Evolutionary conservation across 2,329 filamentous ascomycete species (phyloP), one percentile per base, ranked within the genome.

Genomic region (Juglanconis sp.): DNA sequence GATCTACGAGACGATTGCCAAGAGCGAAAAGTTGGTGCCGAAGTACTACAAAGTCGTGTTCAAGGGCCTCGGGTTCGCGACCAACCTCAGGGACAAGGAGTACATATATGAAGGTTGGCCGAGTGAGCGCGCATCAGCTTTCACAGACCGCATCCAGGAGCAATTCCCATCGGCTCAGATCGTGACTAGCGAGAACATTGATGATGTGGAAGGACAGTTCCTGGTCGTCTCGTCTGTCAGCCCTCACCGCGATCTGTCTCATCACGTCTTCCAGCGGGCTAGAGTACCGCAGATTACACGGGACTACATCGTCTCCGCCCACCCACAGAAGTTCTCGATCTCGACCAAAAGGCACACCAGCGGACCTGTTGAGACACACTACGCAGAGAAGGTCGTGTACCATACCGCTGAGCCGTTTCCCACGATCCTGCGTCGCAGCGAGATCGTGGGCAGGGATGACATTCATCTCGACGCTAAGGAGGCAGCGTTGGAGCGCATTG

Each of bases 1-100:
- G 54, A 92, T 98, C 31, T 93, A 97, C 72, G 95, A 98, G 72
- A 88, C 84, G 13, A 90, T 97, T 63, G 84, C 90, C 10, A 94
- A 91, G 77, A 90, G 91, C 68, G 89, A 94, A 57, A 89, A 87
- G 66, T 77, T 88, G 17, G 86, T 89, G 62, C 88, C 91, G 10
- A 89, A 94, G 64, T 98, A 96, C 75, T 98, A 96, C 83, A 89
- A 91, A 65, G 93, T 98, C 34, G 82, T 88, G 11, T 98, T 95
- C 78, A 91, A 88, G 69, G 94, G 94, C 5, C 85, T 96, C 57
- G 93, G 94, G 1, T 98, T 97, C 74, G 91, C 93, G 1, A 70
- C 86, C 1, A 89, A 83, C 53, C 73, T 98, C 30, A 85, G 92
- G 55, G 92, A 97, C 73, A 96, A 96, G 76, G 88, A 94, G 61